Evolutionary conservation across 2,329 filamentous ascomycete species (phyloP).

Genomic region (Cladobotryum mycophilum): DNA sequence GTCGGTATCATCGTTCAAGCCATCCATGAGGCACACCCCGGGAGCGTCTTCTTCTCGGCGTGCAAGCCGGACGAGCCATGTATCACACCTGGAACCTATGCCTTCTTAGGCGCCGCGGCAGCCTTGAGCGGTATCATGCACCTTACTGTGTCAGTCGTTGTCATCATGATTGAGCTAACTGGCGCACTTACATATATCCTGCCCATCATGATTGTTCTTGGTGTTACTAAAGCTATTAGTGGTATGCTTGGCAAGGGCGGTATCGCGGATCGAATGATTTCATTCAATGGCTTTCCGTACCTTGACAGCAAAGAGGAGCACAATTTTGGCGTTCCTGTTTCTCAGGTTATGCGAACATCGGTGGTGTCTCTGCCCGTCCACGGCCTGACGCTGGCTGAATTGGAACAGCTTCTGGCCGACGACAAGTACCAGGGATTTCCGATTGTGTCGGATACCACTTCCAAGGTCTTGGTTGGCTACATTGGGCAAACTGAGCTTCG

Average conservation of each 20-base stretch:
- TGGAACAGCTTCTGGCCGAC: constrained; percentile 69
- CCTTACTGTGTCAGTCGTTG: constrained; percentile 90
- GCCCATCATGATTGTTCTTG: constrained; percentile 98
- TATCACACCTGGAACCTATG: constrained; percentile 96
- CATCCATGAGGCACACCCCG: constrained; percentile 75
- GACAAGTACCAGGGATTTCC: constrained; percentile 91
- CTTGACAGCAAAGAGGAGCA: constrained; percentile 97
- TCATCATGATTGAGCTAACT: constrained; percentile 99
- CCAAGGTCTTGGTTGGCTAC: constrained; percentile 76
- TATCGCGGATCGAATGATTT: constrained; percentile 97
- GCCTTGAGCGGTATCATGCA: constrained; percentile 97
- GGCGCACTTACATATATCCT: constrained; percentile 96
- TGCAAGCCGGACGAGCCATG: constrained; percentile 90
- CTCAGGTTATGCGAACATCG: constrained; percentile 76
- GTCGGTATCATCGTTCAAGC: constrained; percentile 93
- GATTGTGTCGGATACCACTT: constrained; percentile 67
- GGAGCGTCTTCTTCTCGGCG: constrained; percentile 76
- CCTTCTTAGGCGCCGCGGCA: constrained; percentile 86
- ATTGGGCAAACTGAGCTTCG: constrained; percentile 87
- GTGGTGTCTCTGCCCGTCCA: constrained; percentile 67
- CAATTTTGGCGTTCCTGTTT: constrained; percentile 91
- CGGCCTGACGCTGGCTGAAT: constrained; percentile 67
- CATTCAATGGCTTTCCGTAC: constrained; percentile 96
- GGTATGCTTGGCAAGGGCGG: constrained; percentile 92
- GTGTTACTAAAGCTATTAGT: constrained; percentile 88